A percentile compares a stretch with the other conserved stretches of the same genome.
phyloP scores from a whole-genome alignment of 768 basidiomycete species.

The Xerocomellus chrysenteron region DNA sequence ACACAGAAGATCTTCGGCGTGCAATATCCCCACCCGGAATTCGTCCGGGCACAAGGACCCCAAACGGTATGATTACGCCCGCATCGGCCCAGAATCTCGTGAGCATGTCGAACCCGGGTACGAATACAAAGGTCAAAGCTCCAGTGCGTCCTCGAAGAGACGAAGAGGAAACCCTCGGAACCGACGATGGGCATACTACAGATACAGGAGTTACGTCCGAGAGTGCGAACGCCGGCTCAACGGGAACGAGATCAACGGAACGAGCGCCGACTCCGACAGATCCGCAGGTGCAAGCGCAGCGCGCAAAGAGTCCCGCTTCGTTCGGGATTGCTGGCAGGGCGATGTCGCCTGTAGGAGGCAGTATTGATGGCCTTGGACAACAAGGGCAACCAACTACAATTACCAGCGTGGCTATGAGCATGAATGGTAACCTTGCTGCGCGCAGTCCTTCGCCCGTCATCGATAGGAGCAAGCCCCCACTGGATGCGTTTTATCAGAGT shows the following conservation, averaged over 20 bases:
- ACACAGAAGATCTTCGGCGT: conserved; percentile 59
- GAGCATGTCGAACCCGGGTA: conserved; percentile 4
- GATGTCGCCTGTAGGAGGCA: conserved; percentile 54
- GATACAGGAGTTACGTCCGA: conserved; percentile 51
- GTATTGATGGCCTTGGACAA: conserved; percentile 23
- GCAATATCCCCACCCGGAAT: conserved; percentile 62
- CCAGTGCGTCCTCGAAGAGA: conserved; percentile 50
- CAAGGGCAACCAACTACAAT: conserved; percentile 44
- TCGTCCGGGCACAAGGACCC: conserved; percentile 40
- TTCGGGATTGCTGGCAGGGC: conserved; percentile 46
- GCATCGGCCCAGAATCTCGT: conserved; percentile 10
- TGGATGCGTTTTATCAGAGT: conserved; percentile 58
- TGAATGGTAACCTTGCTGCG: conserved; percentile 46
- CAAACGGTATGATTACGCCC: conserved; percentile 26
- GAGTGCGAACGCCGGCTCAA: conserved; percentile 28
- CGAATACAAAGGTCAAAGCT: conserved; percentile 49
- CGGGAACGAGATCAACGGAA: conserved; percentile 33
- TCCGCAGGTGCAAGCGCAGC: conserved; percentile 31
- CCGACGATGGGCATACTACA: conserved; percentile 51
- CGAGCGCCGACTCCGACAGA: conserved; percentile 57
- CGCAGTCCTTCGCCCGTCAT: conserved; percentile 60
- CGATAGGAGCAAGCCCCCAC: conserved; percentile 54
- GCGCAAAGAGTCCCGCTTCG: conserved; percentile 61
- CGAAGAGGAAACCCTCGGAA: conserved; percentile 38
- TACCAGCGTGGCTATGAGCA: conserved; percentile 51